A percentile compares a stretch with the other conserved stretches of the same genome.
Evolutionary conservation across 169 alveolate genomes (phyloP).

Genomic region (Eimeria necatrix): DNA sequence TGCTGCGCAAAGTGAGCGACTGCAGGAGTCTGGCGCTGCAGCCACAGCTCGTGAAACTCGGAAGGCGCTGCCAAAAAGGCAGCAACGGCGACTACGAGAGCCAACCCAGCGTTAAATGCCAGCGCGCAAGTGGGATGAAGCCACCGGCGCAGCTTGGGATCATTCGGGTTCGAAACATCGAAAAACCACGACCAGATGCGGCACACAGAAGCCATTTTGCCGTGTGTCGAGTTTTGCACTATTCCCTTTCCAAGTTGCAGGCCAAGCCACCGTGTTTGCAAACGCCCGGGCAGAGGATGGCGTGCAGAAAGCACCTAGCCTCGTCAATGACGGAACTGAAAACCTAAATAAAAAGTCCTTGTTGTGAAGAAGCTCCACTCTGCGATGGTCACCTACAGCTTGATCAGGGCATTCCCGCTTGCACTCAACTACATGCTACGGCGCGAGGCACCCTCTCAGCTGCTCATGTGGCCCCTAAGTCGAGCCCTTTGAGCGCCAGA

Average conservation of each 20-base stretch:
- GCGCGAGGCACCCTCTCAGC: too few relatives aligned
- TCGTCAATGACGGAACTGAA: too few relatives aligned
- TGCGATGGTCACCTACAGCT: too few relatives aligned
- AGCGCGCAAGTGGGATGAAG: constrained; percentile 25
- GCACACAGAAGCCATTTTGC: neutral
- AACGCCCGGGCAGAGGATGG: too few relatives aligned
- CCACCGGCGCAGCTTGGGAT: constrained; percentile 61
- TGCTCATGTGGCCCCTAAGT: too few relatives aligned
- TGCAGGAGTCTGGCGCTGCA: constrained; percentile 34
- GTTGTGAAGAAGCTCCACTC: too few relatives aligned
- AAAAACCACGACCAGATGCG: constrained; percentile 13
- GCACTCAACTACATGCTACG: too few relatives aligned
- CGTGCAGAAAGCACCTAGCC: too few relatives aligned
- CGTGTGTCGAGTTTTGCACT: neutral
- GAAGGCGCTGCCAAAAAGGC: constrained; percentile 54
- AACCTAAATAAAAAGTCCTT: too few relatives aligned
- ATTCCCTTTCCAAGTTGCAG: too few relatives aligned
- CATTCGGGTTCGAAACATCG: constrained; percentile 29
- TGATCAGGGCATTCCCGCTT: too few relatives aligned
- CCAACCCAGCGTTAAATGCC: neutral
- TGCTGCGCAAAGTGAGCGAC: neutral
- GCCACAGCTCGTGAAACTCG: constrained; percentile 27
- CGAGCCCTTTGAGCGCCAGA: too few relatives aligned
- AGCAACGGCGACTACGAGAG: constrained; percentile 23
- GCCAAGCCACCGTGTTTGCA: neutral